Base-by-base conservation (phyloP, 768 basidiomycete species). In the Amanita subjunquillea region DNA sequence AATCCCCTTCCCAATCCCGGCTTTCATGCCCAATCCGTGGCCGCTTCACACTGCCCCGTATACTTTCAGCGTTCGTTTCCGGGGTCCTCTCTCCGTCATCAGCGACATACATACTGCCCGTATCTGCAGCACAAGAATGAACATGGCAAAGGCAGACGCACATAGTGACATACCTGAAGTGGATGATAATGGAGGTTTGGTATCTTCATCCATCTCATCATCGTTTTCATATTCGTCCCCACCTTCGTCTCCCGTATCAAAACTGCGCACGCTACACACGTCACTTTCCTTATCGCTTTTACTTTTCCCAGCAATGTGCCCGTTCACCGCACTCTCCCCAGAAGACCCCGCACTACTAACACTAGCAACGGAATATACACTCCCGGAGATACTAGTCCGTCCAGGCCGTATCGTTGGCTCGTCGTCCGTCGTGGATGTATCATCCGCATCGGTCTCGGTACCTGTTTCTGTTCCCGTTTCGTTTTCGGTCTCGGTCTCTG, bases 331-430 rank as follows among this genome's bases (percentile, higher is more conserved):
- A 29, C 38, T 50, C 17, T 50, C 48, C 6, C 48, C 44, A 45
- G 25, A 48, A 3, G 51, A 53, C 9, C 43, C 44, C 6, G 34
- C 22, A 27, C 51, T 53, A 34, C 39, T 62, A 56, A 54, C 57
- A 15, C 55, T 63, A 17, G 59, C 63, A 43, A 57, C 64, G 25
- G 64, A 65, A 13, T 65, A 66, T 42, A 63, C 67, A 6, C 56
- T 62, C 51, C 59, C 57, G 42, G 58, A 58, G 34, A 54, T 63
- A 59, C 54, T 62, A 57, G 54, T 59, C 55, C 56, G 54, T 53
- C 50, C 59, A 34, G 62, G 79, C 27, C 83, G 74, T 56, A 88
- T 85, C n/a, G 85, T 88, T n/a, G 86, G 85, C 63, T 88, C 85
- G 55, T 88, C 85, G 54, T 87, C 86, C 22, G 85, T 87, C 50